Conservation (phyloP, 768 basidiomycete species). For the Phylloporus arenicola region DNA sequence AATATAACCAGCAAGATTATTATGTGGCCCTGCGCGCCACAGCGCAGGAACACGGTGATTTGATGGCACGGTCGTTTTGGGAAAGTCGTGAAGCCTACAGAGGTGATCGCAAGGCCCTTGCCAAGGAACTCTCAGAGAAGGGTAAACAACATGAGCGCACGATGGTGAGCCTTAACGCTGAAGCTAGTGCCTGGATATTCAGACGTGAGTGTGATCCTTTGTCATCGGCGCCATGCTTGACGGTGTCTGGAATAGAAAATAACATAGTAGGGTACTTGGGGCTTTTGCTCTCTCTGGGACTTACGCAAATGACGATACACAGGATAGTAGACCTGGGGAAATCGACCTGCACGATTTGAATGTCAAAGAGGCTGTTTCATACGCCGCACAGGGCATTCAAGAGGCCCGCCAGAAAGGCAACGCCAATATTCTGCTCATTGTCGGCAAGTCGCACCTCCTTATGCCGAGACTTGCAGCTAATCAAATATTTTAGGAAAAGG, state of each 20-base stretch:
- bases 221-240: not conserved
- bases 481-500: slow-evolving; percentile 60
- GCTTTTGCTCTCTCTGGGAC: not conserved
- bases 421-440: slow-evolving; percentile 70
- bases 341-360: slow-evolving; percentile 90
- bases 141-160: slow-evolving; percentile 74
- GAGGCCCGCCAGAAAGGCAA: slow-evolving; percentile 61
- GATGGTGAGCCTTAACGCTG: slow-evolving; percentile 73
- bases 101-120: slow-evolving; percentile 65
- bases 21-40: slow-evolving; percentile 67
- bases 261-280: slow-evolving; percentile 52
- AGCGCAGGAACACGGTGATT: slow-evolving; percentile 75
- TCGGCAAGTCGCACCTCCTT: slow-evolving; percentile 50
- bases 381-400: slow-evolving; percentile 65
- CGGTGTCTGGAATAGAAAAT: slow-evolving; percentile 48
- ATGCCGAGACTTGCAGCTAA: not conserved
- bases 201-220: slow-evolving; percentile 37
- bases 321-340: slow-evolving; percentile 69
- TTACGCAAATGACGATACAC: not conserved
- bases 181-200: slow-evolving; percentile 89
- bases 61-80: slow-evolving; percentile 67
- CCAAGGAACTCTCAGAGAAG: slow-evolving; percentile 75
- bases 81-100: slow-evolving; percentile 73
- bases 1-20: slow-evolving; percentile 51
- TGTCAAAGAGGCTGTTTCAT: slow-evolving; percentile 84